Conservation (phyloP, 2,329 filamentous ascomycete genomes). For the Elsinoe fawcettii region DNA sequence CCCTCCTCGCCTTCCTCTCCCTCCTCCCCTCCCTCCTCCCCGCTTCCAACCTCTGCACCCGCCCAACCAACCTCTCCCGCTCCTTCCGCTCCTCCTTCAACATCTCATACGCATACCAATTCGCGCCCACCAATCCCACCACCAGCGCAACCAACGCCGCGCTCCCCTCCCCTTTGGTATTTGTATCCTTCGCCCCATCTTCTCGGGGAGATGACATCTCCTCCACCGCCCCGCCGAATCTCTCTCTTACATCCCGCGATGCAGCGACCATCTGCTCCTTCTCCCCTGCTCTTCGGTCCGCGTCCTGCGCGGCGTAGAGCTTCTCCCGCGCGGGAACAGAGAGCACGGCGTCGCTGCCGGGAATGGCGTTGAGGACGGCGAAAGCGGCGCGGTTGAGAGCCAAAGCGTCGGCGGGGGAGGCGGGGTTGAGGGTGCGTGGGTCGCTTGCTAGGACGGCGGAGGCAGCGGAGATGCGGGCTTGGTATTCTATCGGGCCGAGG, state of each 20-base stretch:
- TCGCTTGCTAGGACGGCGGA: background rate
- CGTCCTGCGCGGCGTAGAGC: background rate
- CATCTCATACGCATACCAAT: constrained; percentile 14
- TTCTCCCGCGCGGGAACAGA: background rate
- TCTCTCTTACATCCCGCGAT: background rate
- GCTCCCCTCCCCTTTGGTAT: background rate
- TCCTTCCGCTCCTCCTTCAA: constrained; percentile 11
- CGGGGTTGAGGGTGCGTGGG: constrained; percentile 3
- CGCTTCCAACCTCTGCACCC: constrained; percentile 7
- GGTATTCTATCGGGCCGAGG: background rate
- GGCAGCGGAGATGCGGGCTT: background rate
- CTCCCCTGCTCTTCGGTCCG: background rate
- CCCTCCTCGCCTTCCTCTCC: constrained; percentile 1
- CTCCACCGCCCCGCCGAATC: background rate
- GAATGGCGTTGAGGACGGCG: constrained; percentile 2
- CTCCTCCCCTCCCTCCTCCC: background rate
- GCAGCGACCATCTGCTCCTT: background rate
- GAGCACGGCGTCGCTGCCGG: constrained; percentile 1
- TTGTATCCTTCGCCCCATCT: background rate
- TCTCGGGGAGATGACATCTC: background rate
- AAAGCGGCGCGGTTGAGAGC: constrained; percentile 7
- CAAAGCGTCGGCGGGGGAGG: background rate
- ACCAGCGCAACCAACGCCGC: constrained; percentile 10
- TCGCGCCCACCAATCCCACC: background rate
- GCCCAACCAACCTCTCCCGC: constrained; percentile 4